Evolutionary conservation across 2,329 filamentous ascomycete species (phyloP), one percentile per base, ranked within the genome.

Genomic region (Cercospora zeae-maydis): DNA sequence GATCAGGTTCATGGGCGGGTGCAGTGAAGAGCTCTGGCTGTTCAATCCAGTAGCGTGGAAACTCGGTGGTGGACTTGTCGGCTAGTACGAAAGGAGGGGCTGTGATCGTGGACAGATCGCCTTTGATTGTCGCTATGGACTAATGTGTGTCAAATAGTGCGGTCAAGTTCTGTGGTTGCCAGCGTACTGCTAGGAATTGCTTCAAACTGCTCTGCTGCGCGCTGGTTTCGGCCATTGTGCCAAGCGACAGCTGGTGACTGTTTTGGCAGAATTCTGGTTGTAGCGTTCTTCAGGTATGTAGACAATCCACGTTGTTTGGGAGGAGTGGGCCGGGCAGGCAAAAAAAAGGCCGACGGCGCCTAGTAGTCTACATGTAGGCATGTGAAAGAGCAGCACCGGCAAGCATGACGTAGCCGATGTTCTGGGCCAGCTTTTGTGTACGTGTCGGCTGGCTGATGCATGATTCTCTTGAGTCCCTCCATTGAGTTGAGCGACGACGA

Each of bases 11-110:
- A 9, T 71, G 66, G 0, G 80, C 79, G 4, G 81, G 79, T 3
- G 78, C 77, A 30, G 78, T 72, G 67, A 83, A 82, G 0, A 83
- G 70, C 7, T 75, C 72, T 2, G 78, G 78, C 63, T 79, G 76
- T 51, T 80, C 78, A 30, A 78, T 78, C 78, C 77, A 80, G 65
- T 80, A 81, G 21, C 79, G 75, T 11, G 79, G 78, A 56, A 81
- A 76, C 58, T 80, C 78, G 3, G 78, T 78, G 0, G 79, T 81
- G 0, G 77, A 79, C 55, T 79, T 77, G 58, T 78, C 74, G 2
- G 77, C 77, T 0, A 81, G 71, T 6, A 81, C 74, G 61, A 81
- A 81, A 3, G 79, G 78, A 2, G 79, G 79, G 0, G 79, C 79
- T 8, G 79, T 81, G 59, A 80, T 80, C 58, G 79, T 81, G 47